Percentiles rank a stretch among this genome's conserved stretches.
These are phyloP conservation scores for Atalantia buxifolia DNA, from an alignment of 345 rosid species.

Conservation along the genomic window DNA sequence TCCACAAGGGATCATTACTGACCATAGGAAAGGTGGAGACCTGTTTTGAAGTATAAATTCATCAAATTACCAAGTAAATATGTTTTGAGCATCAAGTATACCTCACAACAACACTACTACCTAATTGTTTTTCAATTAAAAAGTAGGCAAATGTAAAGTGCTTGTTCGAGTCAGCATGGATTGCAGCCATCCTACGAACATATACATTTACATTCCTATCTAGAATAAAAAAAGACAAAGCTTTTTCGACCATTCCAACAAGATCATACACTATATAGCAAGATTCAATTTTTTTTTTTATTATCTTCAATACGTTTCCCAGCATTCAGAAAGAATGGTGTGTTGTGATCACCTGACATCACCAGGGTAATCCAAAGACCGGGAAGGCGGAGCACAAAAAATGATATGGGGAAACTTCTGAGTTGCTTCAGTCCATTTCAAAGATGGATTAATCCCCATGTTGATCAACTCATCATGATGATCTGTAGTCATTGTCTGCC, in stretches of 20 bases:
- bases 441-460: slow-evolving; percentile 70
- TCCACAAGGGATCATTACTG: not conserved
- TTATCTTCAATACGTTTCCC: not conserved
- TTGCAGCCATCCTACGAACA: not conserved
- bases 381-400: slow-evolving; percentile 95
- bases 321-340: not conserved
- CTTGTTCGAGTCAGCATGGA: not conserved
- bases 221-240: not conserved
- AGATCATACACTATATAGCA: not conserved
- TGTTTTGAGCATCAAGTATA: not conserved
- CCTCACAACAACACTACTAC: not conserved
- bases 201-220: not conserved
- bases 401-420: slow-evolving; percentile 66
- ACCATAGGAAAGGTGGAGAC: not conserved
- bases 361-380: slow-evolving; percentile 68
- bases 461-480: slow-evolving; percentile 82
- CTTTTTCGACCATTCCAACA: not conserved
- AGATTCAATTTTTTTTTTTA: not conserved
- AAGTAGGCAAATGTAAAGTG: not conserved
- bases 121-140: not conserved
- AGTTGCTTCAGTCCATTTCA: slow-evolving; percentile 43
- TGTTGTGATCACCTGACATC: slow-evolving; percentile 52
- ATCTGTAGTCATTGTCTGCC: slow-evolving; percentile 73
- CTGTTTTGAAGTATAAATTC: not conserved
- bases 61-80: not conserved